Evolutionary conservation across 352 stramenopile genomes (phyloP), one percentile per base, ranked within the genome.

Genomic region (Pseudoperonospora humuli): DNA sequence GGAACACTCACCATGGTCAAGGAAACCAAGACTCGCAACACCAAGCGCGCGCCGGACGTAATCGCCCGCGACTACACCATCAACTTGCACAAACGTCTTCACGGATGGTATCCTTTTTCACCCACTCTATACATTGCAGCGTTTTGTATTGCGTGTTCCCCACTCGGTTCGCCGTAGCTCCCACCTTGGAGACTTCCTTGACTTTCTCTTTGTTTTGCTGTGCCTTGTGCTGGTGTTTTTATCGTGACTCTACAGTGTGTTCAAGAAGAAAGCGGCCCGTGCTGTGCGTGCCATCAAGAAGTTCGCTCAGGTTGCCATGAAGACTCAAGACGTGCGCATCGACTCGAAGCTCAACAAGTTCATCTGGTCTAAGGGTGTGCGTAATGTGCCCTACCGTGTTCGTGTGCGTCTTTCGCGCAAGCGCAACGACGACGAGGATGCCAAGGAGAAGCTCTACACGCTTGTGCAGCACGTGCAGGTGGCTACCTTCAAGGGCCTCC

Each of bases 381-480:
- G 95, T 62, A 98, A 98, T 72, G 85, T 98, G 51, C 96, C 96
- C 28, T 95, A 85, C 64, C 86, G 96, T 71, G 94, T 99, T 45
- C 92, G 96, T 60, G 95, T 99, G 34, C 85, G 94, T 69, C 85
- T 99, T 31, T 96, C 82, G 50, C 92, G 96, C 79, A 98, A 98
- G 89, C 86, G 95, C 66, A 99, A 99, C 79, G 95, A 98, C 65
- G 95, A 99, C 58, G 96, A 99, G 68, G 95, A 99, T 47, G 95
- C 96, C 60, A 96, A 97, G 51, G 95, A 99, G 78, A 98, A 98
- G 80, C 84, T 98, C 48, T 98, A 98, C 92, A 98, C 96, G 65
- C 87, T 98, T 44, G 95, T 98, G 54, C 89, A 98, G 78, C 83
- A 98, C 67, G 94, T 99, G 47, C 75, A 97, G 66, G 94, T 98